Base-by-base conservation (phyloP, 495 filamentous ascomycete genomes). In the Annulohypoxylon stygium region DNA sequence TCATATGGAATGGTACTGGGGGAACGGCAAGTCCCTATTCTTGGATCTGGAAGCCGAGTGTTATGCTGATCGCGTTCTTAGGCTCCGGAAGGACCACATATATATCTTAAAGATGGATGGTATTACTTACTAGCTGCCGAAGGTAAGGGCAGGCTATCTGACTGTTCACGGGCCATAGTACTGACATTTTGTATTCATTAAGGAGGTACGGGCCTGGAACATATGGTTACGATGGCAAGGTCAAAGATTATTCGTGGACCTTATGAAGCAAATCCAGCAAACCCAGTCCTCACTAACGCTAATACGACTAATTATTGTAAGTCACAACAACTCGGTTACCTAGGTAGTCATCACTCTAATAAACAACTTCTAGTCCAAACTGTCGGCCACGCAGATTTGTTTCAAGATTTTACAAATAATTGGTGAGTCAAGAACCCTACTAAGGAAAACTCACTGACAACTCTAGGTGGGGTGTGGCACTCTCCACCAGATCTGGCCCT, bases 101-200 rank as follows among this genome's bases (percentile, higher is more conserved):
- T 92, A 45, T 90, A 88, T 69, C 82, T 81, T 33, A 89, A 88
- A 36, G 89, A 89, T 63, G 85, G 81, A 1, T 91, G 84, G 72
- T 90, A 90, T 74, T 93, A 92, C 63, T 82, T 93, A 18, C 80
- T 93, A 37, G 87, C 87, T 9, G 89, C 89, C 0, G 90, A 93
- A 81, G 90, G 89, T 78, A 6, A 70, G 63, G 36, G 3, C 10
- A 8, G 0, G 3, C 8, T 6, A 14, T 7, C 26, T 11, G 11
- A 8, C 20, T 3, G 8, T 41, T 26, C 18, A 4, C 26, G 2
- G 6, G 26, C 6, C 7, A 18, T 18, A 11, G 3, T 25, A n/a
- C 57, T 60, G 10, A 60, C 7, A 3, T n/a, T n/a, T 23, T 10
- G 50, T 33, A 1, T n/a, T 10, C n/a, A 36, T 43, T 34, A 54